Evolutionary conservation across 306 rosid genomes (phyloP).

Genomic region (Myrica gale): DNA sequence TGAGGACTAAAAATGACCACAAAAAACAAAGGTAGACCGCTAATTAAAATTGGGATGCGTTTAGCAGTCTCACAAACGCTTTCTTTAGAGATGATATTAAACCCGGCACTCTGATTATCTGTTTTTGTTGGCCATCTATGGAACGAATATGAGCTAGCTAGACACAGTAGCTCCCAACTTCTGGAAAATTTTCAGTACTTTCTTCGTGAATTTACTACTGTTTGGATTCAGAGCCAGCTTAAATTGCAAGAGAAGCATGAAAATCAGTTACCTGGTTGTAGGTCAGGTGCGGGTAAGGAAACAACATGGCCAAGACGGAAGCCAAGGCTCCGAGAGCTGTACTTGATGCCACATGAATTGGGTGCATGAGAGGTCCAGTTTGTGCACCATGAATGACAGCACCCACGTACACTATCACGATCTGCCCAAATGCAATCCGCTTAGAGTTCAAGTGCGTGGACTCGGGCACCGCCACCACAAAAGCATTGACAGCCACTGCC

Average conservation of each 20-base stretch:
- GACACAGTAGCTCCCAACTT: too few species aligned
- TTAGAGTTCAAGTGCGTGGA: constrained; percentile 56
- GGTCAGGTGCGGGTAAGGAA: constrained; percentile 67
- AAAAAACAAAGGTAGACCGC: too few species aligned
- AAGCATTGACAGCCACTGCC: constrained; percentile 39
- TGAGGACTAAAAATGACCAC: too few species aligned
- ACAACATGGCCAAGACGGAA: constrained; percentile 51
- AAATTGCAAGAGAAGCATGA: background rate
- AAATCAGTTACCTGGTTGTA: constrained; percentile 39
- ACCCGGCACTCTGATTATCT: too few species aligned
- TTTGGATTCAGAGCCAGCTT: background rate
- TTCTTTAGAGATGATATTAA: too few species aligned
- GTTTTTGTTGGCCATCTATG: too few species aligned
- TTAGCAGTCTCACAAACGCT: too few species aligned
- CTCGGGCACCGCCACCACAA: constrained; percentile 61
- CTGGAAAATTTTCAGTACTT: background rate
- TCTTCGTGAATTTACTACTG: background rate
- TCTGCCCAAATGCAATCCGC: constrained; percentile 66
- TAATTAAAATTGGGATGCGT: too few species aligned
- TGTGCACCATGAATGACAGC: constrained; percentile 45
- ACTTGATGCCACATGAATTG: constrained; percentile 53
- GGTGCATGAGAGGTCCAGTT: constrained; percentile 36
- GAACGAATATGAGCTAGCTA: too few species aligned
- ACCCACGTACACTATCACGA: constrained; percentile 68
- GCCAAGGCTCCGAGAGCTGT: constrained; percentile 76